phyloP scores from a whole-genome alignment of 208 protist genomes.

The Acanthamoeba lenticulata region DNA sequence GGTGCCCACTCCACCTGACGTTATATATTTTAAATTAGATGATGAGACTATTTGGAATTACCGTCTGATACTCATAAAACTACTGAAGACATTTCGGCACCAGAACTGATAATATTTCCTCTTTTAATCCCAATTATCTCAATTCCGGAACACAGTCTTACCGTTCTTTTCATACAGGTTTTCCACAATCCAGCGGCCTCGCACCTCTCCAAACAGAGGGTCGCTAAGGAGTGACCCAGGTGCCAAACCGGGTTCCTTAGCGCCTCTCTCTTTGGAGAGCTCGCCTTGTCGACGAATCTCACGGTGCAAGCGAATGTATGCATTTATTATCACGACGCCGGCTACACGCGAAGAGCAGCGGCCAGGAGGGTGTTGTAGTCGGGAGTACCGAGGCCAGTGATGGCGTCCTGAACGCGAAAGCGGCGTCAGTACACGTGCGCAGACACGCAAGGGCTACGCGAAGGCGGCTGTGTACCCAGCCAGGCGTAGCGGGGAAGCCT shows the following conservation, averaged over 20 bases:
- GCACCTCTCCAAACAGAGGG: no score
- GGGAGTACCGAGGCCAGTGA: conserved; percentile 68
- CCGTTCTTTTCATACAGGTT: no score
- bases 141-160: no score
- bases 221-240: no score
- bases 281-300: no score
- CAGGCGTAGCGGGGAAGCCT: not conserved
- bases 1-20: not conserved
- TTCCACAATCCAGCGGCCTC: no score
- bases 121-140: no score
- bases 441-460: not conserved
- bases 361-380: conserved; percentile 54
- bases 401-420: conserved; percentile 54
- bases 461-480: not conserved
- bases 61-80: not conserved
- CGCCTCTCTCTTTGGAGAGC: no score
- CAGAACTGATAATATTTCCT: not conserved
- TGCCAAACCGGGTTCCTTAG: no score
- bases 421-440: no score
- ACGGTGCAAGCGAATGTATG: no score
- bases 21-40: not conserved
- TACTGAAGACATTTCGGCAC: not conserved
- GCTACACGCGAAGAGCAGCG: not conserved
- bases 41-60: not conserved
- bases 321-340: no score